These are phyloP conservation scores for Dothistroma septosporum DNA, from an alignment of 2,329 filamentous ascomycete genomes.

Conservation along the genomic window DNA sequence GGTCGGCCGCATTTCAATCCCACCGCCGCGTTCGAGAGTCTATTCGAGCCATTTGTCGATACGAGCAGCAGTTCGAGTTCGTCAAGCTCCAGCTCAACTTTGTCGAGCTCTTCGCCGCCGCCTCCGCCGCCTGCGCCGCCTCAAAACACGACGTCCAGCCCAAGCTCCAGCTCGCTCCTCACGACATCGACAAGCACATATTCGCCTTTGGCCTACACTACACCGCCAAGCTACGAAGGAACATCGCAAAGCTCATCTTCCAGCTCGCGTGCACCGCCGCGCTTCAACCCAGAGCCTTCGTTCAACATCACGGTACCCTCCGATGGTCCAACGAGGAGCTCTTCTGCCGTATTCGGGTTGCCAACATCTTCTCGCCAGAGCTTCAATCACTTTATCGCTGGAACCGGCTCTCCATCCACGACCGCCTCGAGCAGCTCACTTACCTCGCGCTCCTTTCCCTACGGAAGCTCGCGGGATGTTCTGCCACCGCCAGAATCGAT, in stretches of 20 bases:
- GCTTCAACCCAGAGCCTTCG: background rate
- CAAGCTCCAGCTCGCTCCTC: background rate
- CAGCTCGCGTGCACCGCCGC: background rate
- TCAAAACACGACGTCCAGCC: background rate
- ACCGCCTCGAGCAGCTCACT: background rate
- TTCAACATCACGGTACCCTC: background rate
- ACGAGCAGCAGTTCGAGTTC: constrained; percentile 4
- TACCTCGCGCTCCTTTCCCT: background rate
- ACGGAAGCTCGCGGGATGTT: background rate
- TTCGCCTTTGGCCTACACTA: background rate
- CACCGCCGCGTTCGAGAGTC: background rate
- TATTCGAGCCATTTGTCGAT: constrained; percentile 4
- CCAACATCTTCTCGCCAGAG: background rate
- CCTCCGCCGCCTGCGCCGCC: background rate
- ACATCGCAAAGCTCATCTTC: background rate
- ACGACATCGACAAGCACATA: background rate
- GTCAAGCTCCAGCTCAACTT: constrained; percentile 2
- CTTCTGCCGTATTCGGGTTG: background rate
- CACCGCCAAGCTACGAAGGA: background rate
- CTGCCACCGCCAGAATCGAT: background rate
- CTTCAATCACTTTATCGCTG: background rate
- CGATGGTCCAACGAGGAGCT: background rate
- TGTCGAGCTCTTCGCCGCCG: background rate
- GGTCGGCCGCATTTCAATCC: constrained; percentile 1
- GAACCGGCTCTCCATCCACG: background rate